Base-by-base conservation (phyloP, 1,284 basidiomycete species). In the Ceratobasidium sp. region DNA sequence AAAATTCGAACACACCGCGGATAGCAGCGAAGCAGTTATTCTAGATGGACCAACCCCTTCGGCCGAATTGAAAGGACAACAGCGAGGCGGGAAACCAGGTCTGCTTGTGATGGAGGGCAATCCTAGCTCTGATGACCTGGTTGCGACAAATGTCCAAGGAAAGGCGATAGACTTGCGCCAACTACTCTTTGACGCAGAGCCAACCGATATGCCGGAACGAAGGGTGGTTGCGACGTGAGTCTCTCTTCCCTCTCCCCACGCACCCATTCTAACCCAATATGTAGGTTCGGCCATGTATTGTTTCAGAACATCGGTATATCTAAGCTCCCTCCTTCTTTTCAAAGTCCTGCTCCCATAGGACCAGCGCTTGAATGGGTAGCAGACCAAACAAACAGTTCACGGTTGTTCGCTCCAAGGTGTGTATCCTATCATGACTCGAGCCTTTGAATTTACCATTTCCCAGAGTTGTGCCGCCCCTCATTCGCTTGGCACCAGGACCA, bases 321-420 rank as follows among this genome's bases (percentile, higher is more conserved):
- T 9, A 54, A 28, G 20, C 73, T 75, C 10, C 28, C 40, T 13
- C 40, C 62, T n/a, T 33, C 73, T 2, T 33, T 66, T 12, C 3
- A 59, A 50, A 62, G 28, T 0, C 48, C 73, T 54, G n/a, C 42
- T n/a, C 7, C 73, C 40, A 40, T 20, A 28, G 23, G 17, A 52
- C 52, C 62, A 3, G 61, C 61, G 7, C 62, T 75, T 13, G 40
- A 75, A 44, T 75, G 73, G 73, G 50, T 42, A 40, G 50, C 15
- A 26, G 28, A 75, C 7, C 73, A 65, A 56, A 50, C 20, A 20
- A 56, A 23, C 17, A 33, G 28, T 23, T 15, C 48, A 3, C 46
- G 73, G 13, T 66, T n/a, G 5, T 75, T 75, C n/a, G 23, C 38
- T 33, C 73, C 73, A 38, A 62, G 73, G 73, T 75, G 57, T 42